phyloP scores from a whole-genome alignment of 768 basidiomycete species.

The Aureoboletus auriporus region DNA sequence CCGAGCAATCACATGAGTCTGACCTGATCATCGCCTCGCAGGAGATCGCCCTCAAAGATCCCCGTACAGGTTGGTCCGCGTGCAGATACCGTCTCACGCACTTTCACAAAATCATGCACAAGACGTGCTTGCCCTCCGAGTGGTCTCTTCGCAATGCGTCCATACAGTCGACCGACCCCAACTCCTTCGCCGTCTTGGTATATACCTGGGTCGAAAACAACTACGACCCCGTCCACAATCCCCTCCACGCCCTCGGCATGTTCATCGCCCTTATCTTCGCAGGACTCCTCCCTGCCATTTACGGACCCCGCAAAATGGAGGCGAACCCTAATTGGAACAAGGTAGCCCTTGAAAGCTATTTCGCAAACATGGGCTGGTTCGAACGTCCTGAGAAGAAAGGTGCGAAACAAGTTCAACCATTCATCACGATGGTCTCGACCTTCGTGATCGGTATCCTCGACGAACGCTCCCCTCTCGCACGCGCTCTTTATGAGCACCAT shows the following conservation, averaged over 20 bases:
- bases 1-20: background rate
- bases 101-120: background rate
- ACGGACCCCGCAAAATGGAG: background rate
- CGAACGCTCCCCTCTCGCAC: background rate
- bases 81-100: background rate
- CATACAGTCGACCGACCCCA: background rate
- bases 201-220: background rate
- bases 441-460: background rate
- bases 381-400: background rate
- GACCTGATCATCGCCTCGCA: background rate
- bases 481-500: too few relatives aligned
- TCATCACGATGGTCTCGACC: background rate
- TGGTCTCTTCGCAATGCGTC: background rate
- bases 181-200: background rate
- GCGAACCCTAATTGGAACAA: too few relatives aligned
- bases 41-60: background rate
- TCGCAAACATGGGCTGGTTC: background rate
- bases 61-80: background rate
- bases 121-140: background rate
- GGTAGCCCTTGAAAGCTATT: background rate
- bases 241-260: background rate
- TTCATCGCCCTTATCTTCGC: constrained; percentile 1
- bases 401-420: background rate
- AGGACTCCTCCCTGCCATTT: background rate
- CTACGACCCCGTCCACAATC: background rate